Percentiles rank a stretch among this genome's conserved stretches.
Evolutionary conservation across 2,329 filamentous ascomycete species (phyloP).

Genomic region (Lasiodiplodia citricola): DNA sequence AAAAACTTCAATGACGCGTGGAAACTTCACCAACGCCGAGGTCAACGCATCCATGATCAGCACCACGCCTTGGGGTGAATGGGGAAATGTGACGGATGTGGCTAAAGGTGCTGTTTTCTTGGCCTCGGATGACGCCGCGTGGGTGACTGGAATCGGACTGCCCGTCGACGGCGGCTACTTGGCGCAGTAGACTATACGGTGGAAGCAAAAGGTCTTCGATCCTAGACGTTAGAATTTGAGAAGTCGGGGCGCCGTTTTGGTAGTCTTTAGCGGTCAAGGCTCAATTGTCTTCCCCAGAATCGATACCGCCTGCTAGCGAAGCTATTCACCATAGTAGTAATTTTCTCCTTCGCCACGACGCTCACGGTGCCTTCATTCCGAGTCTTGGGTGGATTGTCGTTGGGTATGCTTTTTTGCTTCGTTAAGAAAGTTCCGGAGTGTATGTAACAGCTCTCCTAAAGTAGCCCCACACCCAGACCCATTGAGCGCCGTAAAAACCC

Average conservation of each 20-base stretch:
- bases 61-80: constrained; percentile 38
- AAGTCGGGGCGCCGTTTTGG: neutral
- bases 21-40: constrained; percentile 31
- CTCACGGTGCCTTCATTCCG: constrained; percentile 14
- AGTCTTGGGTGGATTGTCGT: neutral
- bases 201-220: neutral
- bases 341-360: constrained; percentile 3
- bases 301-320: constrained; percentile 6
- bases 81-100: constrained; percentile 33
- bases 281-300: constrained; percentile 12
- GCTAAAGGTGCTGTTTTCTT: constrained; percentile 48
- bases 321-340: constrained; percentile 9
- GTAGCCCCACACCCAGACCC: constrained; percentile 21
- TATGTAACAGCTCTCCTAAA: constrained; percentile 28
- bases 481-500: constrained; percentile 30
- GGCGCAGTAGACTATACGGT: constrained; percentile 5
- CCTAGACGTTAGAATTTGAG: neutral
- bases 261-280: neutral
- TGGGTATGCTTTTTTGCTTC: constrained; percentile 26
- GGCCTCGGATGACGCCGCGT: constrained; percentile 51
- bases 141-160: constrained; percentile 48
- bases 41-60: constrained; percentile 27
- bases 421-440: constrained; percentile 25
- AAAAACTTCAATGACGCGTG: constrained; percentile 43
- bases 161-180: constrained; percentile 52